Evolutionary conservation across 1,139 yeast species (phyloP), one percentile per base, ranked within the genome.

Genomic region (Sugiyamaella sp.): DNA sequence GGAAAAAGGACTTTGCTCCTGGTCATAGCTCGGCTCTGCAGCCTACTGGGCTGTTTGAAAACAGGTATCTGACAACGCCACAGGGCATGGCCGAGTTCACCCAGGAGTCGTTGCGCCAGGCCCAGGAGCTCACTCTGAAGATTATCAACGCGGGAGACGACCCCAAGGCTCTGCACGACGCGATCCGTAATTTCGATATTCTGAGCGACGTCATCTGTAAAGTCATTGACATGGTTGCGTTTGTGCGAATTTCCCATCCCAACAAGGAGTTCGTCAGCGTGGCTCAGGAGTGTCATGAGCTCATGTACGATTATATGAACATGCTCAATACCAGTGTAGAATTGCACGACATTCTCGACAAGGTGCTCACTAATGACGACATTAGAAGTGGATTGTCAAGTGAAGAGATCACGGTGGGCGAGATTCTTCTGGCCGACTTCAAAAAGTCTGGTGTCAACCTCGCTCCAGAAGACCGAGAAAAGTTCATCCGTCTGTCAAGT

Each of bases 241-340:
- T 93, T 70, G 82, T 95, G 24, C 76, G 99, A 51, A 91, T 90
- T 48, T 84, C 86, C 1, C 98, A 93, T 68, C 97, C 98, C 0
- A 80, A 85, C 59, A 75, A 75, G 49, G 72, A 76, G 40, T 89
- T 89, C 79, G 78, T 86, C 2, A 77, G 77, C 46, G 95, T 93
- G 1, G 97, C 99, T 0, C 97, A 93, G 65, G 79, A 80, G 51
- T 86, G 95, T 27, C 97, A 93, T 66, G 96, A 89, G 63, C 77
- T 83, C 59, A 81, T 93, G 86, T 93, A 86, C 71, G 96, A 90
- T 59, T 91, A 86, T 69, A 95, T 93, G 99, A 93, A 90, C 70
- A 81, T 86, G 57, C 75, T 93, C 47, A 93, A 93, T 68, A 93
- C 98, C 4, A 86, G 89, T 56, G 88, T 85, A 14, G 86, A 81